Evolutionary conservation across 2,329 filamentous ascomycete species (phyloP), one percentile per base, ranked within the genome.

Genomic region (Fusarium nurragi): DNA sequence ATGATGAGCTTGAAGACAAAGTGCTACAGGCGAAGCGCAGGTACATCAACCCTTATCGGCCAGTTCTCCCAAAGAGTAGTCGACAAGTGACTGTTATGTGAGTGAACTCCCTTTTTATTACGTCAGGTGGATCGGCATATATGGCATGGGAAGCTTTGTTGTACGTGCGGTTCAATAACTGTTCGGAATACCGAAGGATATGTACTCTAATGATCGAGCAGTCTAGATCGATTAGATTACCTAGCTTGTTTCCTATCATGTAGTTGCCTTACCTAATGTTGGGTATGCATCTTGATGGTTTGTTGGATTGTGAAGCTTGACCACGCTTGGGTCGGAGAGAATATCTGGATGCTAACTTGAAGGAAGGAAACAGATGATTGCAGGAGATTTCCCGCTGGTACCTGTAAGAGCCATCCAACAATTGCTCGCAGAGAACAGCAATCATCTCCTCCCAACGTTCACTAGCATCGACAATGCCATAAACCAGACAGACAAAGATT

Each of bases 351-450:
- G 36, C 48, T 71, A 58, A 63, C 47, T 32, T 45, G 22, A 16
- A 13, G 6, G 22, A 23, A 71, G 69, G 6, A 66, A 57, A 32
- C 45, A 39, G 5, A 64, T 71, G 28, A 60, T 72, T 21, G 50
- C 57, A 8, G 53, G 56, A 4, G 71, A 73, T n/a, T 73, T 72
- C 14, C 70, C 67, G 6, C 10, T 51, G 4, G 53, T 73, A 6
- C 64, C 62, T 9, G 16, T 51, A 4, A 59, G 47, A 25, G 22
- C n/a, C 4, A 49, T 73, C 21, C 30, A 52, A 16, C 13, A 53
- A 4, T 19, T 59, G 10, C 47, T 73, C 14, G 26, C 26, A 1
- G 14, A 59, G 5, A 37, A 72, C 26, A 48, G 53, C 6, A n/a
- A 54, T 3, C 53, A 32, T 23, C 50, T 74, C 9, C 48, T 67